A percentile compares a stretch with the other conserved stretches of the same genome.
Evolutionary conservation across 2,329 filamentous ascomycete species (phyloP).

Genomic region (Macrophomina phaseolina): DNA sequence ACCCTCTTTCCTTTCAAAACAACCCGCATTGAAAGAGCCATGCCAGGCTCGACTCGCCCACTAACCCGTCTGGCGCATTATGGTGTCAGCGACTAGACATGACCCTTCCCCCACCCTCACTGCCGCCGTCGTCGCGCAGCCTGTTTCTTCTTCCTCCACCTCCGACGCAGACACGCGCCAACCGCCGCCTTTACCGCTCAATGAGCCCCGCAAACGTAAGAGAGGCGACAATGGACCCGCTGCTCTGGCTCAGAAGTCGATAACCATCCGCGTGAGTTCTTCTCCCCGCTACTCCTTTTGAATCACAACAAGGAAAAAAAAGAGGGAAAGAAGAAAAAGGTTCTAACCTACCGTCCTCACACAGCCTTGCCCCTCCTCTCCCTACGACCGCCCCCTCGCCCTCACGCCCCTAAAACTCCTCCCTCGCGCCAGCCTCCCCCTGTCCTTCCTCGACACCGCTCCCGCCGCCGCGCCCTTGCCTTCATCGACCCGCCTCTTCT

Average conservation of each 20-base stretch:
- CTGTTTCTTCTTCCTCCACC: background rate
- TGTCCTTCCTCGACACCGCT: slow-evolving; percentile 44
- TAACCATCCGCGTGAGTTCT: slow-evolving; percentile 26
- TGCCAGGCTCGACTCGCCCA: slow-evolving; percentile 14
- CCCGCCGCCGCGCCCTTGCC: slow-evolving; percentile 34
- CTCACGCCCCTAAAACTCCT: slow-evolving; percentile 45
- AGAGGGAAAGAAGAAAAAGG: too few relatives aligned
- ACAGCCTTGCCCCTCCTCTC: slow-evolving; percentile 38
- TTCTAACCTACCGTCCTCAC: background rate
- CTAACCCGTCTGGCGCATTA: slow-evolving; percentile 24
- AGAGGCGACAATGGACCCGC: slow-evolving; percentile 5
- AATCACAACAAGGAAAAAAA: too few relatives aligned
- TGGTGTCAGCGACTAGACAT: slow-evolving; percentile 26
- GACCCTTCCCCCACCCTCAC: background rate
- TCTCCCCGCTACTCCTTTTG: too few relatives aligned
- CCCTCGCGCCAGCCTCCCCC: slow-evolving; percentile 43
- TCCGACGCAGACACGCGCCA: slow-evolving; percentile 13
- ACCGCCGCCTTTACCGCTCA: background rate
- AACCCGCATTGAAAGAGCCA: slow-evolving; percentile 14
- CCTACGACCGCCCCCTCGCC: slow-evolving; percentile 37
- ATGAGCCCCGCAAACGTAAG: slow-evolving; percentile 25
- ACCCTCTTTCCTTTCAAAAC: background rate
- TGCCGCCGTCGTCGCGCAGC: background rate
- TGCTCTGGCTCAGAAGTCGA: background rate
- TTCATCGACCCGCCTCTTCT: slow-evolving; percentile 40